phyloP scores from a whole-genome alignment of 345 rosid genomes.

The Citrus reticulata region DNA sequence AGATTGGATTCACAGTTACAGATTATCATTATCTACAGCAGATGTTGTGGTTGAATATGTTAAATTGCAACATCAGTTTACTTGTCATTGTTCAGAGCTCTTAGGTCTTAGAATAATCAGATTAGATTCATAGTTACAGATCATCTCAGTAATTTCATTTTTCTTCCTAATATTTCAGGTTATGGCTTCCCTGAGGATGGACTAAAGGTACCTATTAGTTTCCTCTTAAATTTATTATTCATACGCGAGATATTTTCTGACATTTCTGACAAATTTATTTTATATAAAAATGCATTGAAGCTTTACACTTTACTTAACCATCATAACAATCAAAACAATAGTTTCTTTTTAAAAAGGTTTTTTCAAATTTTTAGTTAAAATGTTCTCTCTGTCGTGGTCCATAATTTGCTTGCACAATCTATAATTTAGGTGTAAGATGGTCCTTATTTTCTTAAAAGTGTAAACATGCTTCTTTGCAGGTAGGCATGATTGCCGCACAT shows the following conservation, averaged over 20 bases:
- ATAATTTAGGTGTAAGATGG: neutral
- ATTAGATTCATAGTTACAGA: neutral
- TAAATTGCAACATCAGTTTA: neutral
- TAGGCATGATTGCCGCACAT: conserved; percentile 71
- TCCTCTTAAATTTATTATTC: neutral
- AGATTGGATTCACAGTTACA: neutral
- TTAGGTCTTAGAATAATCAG: neutral
- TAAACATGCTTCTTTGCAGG: conserved; percentile 33
- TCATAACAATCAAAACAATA: neutral
- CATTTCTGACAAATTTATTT: neutral
- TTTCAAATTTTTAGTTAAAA: neutral
- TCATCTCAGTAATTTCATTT: neutral
- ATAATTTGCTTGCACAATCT: neutral
- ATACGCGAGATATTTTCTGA: neutral
- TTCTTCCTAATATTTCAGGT: conserved; percentile 43
- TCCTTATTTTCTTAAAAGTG: neutral
- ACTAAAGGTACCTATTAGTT: conserved; percentile 49
- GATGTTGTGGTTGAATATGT: neutral
- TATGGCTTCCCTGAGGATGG: conserved; percentile 98
- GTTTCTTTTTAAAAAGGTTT: no score
- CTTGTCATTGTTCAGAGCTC: neutral
- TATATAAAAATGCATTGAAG: neutral
- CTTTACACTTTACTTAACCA: neutral
- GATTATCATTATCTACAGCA: neutral
- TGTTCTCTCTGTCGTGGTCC: neutral